Conservation (phyloP, 371 early-diverging fungal genomes). For the Catenaria anguillulae region DNA sequence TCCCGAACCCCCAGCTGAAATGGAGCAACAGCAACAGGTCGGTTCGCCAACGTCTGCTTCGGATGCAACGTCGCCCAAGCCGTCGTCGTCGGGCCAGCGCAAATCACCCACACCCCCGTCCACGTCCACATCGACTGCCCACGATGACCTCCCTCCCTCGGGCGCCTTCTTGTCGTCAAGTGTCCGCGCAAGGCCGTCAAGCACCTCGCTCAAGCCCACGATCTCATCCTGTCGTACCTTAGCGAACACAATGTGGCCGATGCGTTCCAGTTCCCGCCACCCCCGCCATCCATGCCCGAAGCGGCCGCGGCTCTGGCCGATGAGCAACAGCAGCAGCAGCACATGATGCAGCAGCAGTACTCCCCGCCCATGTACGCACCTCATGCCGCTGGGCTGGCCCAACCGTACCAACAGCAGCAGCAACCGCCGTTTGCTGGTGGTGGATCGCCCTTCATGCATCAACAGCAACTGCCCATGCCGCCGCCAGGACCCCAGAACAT, state of each 20-base stretch:
- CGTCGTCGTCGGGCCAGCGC: constrained; percentile 15
- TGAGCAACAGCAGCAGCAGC: too few relatives aligned
- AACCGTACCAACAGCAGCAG: neutral
- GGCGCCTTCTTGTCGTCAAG: constrained; percentile 10
- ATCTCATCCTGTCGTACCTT: constrained; percentile 23
- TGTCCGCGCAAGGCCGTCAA: constrained; percentile 20
- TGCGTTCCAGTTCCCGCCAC: neutral
- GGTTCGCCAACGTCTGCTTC: constrained; percentile 15
- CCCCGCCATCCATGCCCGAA: too few relatives aligned
- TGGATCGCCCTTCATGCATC: too few relatives aligned
- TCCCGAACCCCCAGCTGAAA: constrained; percentile 11
- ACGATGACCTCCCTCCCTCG: neutral
- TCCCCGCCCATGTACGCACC: too few relatives aligned
- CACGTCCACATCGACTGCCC: constrained; percentile 5
- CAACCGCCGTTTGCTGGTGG: neutral
- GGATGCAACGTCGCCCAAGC: too few relatives aligned
- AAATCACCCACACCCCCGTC: constrained; percentile 9
- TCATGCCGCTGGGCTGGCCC: neutral
- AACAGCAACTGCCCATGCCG: too few relatives aligned
- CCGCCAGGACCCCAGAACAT: too few relatives aligned
- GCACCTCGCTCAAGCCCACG: constrained; percentile 19
- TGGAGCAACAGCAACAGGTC: constrained; percentile 13
- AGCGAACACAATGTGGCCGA: constrained; percentile 9
- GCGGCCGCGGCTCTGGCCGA: too few relatives aligned
- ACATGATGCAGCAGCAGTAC: too few relatives aligned